phyloP scores from a whole-genome alignment of 2,329 filamentous ascomycete genomes.

The Epichloe gansuensis region DNA sequence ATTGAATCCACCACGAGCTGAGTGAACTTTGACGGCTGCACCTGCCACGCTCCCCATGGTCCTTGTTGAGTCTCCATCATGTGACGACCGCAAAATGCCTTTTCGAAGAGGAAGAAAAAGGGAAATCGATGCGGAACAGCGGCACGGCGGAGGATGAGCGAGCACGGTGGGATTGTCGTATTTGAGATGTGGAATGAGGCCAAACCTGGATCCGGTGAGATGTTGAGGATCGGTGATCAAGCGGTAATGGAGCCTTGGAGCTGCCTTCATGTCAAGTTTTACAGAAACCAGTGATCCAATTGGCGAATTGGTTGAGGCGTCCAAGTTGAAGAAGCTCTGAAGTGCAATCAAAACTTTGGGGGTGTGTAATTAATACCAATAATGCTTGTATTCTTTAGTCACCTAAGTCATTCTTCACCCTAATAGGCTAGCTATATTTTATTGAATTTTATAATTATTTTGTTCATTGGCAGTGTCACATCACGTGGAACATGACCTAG shows the following conservation, averaged over 20 bases:
- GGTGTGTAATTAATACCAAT: too few species aligned
- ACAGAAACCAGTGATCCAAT: not conserved
- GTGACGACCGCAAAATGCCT: not conserved
- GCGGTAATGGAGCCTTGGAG: not conserved
- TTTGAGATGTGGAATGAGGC: not conserved
- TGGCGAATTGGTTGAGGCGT: not conserved
- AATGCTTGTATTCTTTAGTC: too few species aligned
- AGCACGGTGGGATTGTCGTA: not conserved
- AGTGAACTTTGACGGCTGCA: conserved; percentile 30
- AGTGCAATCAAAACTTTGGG: too few species aligned
- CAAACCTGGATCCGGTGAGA: not conserved
- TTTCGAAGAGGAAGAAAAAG: not conserved
- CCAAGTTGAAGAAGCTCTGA: not conserved
- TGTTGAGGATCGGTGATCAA: not conserved
- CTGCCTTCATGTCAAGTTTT: conserved; percentile 9
- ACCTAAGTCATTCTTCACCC: too few species aligned
- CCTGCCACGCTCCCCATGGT: conserved; percentile 29
- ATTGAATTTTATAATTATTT: too few species aligned
- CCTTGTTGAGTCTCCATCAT: conserved; percentile 17
- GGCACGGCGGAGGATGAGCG: not conserved
- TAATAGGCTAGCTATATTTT: too few species aligned
- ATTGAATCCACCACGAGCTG: conserved; percentile 63
- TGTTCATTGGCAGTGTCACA: too few species aligned
- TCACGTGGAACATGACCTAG: too few species aligned
- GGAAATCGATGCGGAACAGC: not conserved